Evolutionary conservation across 1,139 yeast species (phyloP).

Genomic region (Sugiyamaella grinbergsii): DNA sequence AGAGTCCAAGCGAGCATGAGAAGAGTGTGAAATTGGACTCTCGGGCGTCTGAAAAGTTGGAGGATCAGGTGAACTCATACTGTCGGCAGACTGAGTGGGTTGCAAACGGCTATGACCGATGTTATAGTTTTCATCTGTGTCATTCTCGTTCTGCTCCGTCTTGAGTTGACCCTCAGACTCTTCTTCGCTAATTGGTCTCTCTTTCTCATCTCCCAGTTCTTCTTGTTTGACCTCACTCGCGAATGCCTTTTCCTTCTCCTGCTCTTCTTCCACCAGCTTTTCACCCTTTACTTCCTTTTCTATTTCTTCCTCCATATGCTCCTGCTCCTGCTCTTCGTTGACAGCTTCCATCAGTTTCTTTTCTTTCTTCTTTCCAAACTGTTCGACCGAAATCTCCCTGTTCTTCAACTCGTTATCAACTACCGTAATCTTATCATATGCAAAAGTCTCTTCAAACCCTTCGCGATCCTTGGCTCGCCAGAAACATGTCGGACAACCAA

Average conservation of each 20-base stretch:
- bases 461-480: slow-evolving; percentile 25
- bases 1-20: too few relatives aligned
- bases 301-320: background rate
- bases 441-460: slow-evolving; percentile 22
- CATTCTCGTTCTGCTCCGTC: background rate
- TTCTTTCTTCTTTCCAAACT: background rate
- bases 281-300: background rate
- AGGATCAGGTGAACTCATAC: background rate
- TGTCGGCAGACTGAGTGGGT: background rate
- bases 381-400: background rate
- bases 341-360: background rate
- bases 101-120: too few relatives aligned
- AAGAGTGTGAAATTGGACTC: background rate
- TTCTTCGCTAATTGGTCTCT: too few relatives aligned
- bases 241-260: too few relatives aligned
- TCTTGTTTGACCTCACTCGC: too few relatives aligned
- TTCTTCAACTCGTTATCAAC: background rate
- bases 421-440: slow-evolving; percentile 8
- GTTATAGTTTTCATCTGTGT: background rate
- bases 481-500: slow-evolving; percentile 24
- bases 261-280: background rate
- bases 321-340: background rate
- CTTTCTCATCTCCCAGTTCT: too few relatives aligned
- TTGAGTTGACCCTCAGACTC: too few relatives aligned
- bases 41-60: background rate